Evolutionary conservation across 495 filamentous ascomycete genomes (phyloP).

Genomic region (Physcia stellaris): DNA sequence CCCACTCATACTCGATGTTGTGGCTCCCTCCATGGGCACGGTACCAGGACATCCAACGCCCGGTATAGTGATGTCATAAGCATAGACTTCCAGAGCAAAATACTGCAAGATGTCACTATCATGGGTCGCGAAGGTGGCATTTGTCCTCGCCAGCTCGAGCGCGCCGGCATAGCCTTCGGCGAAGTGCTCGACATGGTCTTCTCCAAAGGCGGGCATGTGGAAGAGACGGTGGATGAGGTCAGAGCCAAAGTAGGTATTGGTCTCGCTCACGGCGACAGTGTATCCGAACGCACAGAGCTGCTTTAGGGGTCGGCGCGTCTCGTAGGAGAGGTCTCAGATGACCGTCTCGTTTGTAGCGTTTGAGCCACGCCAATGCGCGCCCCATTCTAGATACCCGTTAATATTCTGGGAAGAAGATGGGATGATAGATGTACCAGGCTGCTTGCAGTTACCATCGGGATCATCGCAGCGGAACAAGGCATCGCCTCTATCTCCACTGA

Average conservation of each 20-base stretch:
- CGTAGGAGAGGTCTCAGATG: slow-evolving; percentile 43
- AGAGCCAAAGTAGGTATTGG: slow-evolving; percentile 41
- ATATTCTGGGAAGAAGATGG: no score
- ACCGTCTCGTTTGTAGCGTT: slow-evolving; percentile 47
- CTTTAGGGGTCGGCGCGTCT: slow-evolving; percentile 31
- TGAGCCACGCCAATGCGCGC: slow-evolving; percentile 43
- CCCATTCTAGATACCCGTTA: slow-evolving; percentile 31
- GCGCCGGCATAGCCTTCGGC: slow-evolving; percentile 37
- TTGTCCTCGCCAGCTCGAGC: slow-evolving; percentile 27
- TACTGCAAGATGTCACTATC: slow-evolving; percentile 41
- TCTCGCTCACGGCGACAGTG: slow-evolving; percentile 29
- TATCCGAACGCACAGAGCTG: slow-evolving; percentile 40
- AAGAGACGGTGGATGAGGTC: slow-evolving; percentile 44
- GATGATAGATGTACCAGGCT: slow-evolving; percentile 22
- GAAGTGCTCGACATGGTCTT: slow-evolving; percentile 39
- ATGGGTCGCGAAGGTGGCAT: slow-evolving; percentile 25
- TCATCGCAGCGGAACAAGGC: slow-evolving; percentile 45
- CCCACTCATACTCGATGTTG: no score
- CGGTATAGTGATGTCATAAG: no score
- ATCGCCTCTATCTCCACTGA: slow-evolving; percentile 30
- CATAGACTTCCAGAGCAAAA: slow-evolving; percentile 44
- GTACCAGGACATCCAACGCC: no score
- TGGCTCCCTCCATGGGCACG: no score
- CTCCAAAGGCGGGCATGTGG: slow-evolving; percentile 39
- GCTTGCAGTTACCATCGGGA: slow-evolving; percentile 39